A percentile compares a stretch with the other conserved stretches of the same genome.
These are phyloP conservation scores for Hypoxylon rickii DNA, from an alignment of 495 filamentous ascomycete genomes.

Conservation along the genomic window DNA sequence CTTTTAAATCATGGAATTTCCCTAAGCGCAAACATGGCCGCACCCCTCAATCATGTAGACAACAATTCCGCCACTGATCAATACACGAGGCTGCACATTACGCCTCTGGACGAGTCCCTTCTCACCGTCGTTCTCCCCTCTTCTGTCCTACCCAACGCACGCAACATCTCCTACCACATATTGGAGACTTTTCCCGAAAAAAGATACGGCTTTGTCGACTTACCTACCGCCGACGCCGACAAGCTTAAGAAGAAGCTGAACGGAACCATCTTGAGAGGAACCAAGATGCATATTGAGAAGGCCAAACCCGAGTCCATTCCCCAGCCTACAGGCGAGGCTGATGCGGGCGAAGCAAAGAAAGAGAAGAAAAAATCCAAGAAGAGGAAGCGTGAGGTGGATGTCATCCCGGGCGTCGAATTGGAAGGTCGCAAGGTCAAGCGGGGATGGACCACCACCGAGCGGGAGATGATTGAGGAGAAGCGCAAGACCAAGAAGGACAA, in stretches of 20 bases:
- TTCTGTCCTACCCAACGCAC: slow-evolving; percentile 65
- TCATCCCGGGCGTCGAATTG: slow-evolving; percentile 72
- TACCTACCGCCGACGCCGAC: slow-evolving; percentile 79
- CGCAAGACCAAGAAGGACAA: slow-evolving; percentile 44
- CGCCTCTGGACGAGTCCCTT: slow-evolving; percentile 76
- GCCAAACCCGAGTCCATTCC: slow-evolving; percentile 62
- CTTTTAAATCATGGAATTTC: slow-evolving; percentile 10
- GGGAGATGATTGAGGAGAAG: slow-evolving; percentile 54
- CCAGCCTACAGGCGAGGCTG: slow-evolving; percentile 38
- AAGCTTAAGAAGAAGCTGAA: slow-evolving; percentile 93
- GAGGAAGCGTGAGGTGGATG: slow-evolving; percentile 63
- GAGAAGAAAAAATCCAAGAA: slow-evolving; percentile 60
- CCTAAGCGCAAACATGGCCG: slow-evolving; percentile 22
- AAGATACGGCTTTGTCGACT: slow-evolving; percentile 84
- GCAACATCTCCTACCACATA: slow-evolving; percentile 80
- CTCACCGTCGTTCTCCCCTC: slow-evolving; percentile 69
- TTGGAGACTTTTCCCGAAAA: slow-evolving; percentile 87
- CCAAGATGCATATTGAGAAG: slow-evolving; percentile 80
- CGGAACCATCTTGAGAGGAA: slow-evolving; percentile 80
- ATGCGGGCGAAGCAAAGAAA: slow-evolving; percentile 45
- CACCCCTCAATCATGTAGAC: slow-evolving; percentile 7
- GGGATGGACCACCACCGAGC: slow-evolving; percentile 79
- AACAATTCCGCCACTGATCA: background rate
- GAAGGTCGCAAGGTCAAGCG: slow-evolving; percentile 80
- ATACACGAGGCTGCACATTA: slow-evolving; percentile 78